Conservation (phyloP, 192 early-diverging fungal species). For the Podochytrium sp. region DNA sequence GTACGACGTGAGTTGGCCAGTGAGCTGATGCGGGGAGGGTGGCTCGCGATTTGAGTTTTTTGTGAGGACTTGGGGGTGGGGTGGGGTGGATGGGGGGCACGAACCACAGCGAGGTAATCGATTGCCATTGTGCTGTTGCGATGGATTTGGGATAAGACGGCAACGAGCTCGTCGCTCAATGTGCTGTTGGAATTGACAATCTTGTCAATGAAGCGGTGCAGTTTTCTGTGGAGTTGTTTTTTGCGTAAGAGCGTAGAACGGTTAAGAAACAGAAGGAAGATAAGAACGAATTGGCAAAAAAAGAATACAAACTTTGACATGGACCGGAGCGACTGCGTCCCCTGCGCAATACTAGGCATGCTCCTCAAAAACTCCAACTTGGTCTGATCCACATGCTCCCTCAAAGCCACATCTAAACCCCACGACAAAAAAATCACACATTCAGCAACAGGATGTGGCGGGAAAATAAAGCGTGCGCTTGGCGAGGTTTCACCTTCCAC, state of each 20-base stretch:
- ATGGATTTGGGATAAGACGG: constrained; percentile 10
- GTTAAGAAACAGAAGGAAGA: no score
- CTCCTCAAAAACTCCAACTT: constrained; percentile 19
- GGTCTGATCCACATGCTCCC: not conserved
- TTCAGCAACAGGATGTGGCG: no score
- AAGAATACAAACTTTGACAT: constrained; percentile 30
- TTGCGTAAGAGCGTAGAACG: not conserved
- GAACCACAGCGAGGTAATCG: constrained; percentile 37
- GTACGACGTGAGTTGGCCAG: constrained; percentile 41
- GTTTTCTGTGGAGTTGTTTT: constrained; percentile 33
- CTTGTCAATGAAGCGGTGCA: constrained; percentile 21
- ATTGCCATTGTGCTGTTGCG: not conserved
- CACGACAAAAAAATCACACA: not conserved
- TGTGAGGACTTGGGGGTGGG: not conserved
- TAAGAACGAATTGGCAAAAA: no score
- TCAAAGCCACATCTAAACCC: constrained; percentile 1
- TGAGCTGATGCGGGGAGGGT: no score
- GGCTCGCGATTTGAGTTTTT: not conserved
- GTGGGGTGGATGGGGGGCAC: no score
- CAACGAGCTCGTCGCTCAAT: constrained; percentile 24
- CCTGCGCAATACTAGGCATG: constrained; percentile 20
- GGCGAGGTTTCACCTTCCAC: constrained; percentile 5
- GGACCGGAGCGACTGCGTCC: not conserved
- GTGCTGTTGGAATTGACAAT: constrained; percentile 9
- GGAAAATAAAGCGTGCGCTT: no score